Evolutionary conservation across 805 yeast species (phyloP), one percentile per base, ranked within the genome.

Genomic region (Starmerella floricola): DNA sequence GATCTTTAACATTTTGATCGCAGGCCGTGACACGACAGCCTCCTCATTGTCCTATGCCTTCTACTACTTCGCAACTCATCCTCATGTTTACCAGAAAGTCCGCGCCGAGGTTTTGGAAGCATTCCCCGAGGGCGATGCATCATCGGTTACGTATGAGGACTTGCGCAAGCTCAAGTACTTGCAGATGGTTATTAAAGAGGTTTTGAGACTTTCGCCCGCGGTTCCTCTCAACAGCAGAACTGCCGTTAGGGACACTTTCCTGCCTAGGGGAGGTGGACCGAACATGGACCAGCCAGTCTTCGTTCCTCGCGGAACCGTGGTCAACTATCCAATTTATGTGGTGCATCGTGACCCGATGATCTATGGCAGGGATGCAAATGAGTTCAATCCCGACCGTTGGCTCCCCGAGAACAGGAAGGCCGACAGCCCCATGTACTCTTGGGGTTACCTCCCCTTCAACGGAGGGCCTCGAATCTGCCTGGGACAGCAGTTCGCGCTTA

Each of bases 21-120:
- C 74, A 13, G 73, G 72, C 17, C 61, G 74, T 49, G 73, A 69
- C 49, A 70, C 74, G 21, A 70, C 74, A 10, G 73, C 73, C 2
- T 66, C 71, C 6, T 56, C 68, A 32, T 60, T 70, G 32, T 62
- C 70, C 5, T 69, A 66, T 47, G 48, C 62, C 18, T 53, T 67
- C 44, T 65, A 54, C 46, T 72, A 66, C 51, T 56, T 68, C 38
- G 64, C 71, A 6, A 56, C 66, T 47, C 53, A 67, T 45, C 70
- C 69, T 6, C 55, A 54, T 1, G 52, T 64, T 8, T 66, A 62
- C 56, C 44, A 50, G 12, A 60, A 58, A 43, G 57, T 69, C 45
- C 60, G 65, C 34, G 54, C 52, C 20, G 56, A 49, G 3, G 52
- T 59, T 3, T 18, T 40, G 8, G 44, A 38, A 6, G 35, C 34